Percentiles rank a stretch among this genome's conserved stretches.
phyloP scores from a whole-genome alignment of 2,329 filamentous ascomycete genomes.

The Talaromyces amestolkiae region DNA sequence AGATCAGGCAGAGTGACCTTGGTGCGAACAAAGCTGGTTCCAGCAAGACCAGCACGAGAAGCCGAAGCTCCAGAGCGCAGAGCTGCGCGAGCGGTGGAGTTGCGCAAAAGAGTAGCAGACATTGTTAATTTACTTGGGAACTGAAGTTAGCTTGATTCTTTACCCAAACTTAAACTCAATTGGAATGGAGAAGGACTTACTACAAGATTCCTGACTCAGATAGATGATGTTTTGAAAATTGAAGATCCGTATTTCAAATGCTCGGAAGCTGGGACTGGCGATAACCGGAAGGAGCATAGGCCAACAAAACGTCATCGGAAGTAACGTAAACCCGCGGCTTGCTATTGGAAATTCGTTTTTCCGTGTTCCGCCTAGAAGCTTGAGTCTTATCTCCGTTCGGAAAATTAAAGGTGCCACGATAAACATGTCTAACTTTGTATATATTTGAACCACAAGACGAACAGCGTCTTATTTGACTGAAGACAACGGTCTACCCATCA shows the following conservation, averaged over 20 bases:
- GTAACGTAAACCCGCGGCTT: neutral
- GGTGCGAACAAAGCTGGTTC: constrained; percentile 74
- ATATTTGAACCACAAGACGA: neutral
- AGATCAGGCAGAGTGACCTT: constrained; percentile 95
- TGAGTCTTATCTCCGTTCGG: neutral
- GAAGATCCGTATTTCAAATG: neutral
- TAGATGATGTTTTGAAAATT: neutral
- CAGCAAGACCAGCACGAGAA: constrained; percentile 59
- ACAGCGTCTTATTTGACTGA: neutral
- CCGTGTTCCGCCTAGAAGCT: constrained; percentile 3
- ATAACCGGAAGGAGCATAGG: constrained; percentile 3
- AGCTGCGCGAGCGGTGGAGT: constrained; percentile 66
- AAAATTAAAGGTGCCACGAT: constrained; percentile 6
- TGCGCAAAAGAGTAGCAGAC: constrained; percentile 74
- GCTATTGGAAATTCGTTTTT: constrained; percentile 10
- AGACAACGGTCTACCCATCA: neutral
- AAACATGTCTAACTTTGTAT: neutral
- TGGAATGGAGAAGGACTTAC: neutral
- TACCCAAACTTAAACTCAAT: neutral
- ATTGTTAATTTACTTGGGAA: constrained; percentile 47
- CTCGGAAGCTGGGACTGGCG: neutral
- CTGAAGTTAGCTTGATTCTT: neutral
- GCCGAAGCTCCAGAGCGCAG: constrained; percentile 62
- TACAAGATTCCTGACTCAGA: neutral
- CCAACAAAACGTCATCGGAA: constrained; percentile 21